A percentile compares a stretch with the other conserved stretches of the same genome.
Evolutionary conservation across 768 basidiomycete genomes (phyloP).

Genomic region (Kockovaella imperatae): DNA sequence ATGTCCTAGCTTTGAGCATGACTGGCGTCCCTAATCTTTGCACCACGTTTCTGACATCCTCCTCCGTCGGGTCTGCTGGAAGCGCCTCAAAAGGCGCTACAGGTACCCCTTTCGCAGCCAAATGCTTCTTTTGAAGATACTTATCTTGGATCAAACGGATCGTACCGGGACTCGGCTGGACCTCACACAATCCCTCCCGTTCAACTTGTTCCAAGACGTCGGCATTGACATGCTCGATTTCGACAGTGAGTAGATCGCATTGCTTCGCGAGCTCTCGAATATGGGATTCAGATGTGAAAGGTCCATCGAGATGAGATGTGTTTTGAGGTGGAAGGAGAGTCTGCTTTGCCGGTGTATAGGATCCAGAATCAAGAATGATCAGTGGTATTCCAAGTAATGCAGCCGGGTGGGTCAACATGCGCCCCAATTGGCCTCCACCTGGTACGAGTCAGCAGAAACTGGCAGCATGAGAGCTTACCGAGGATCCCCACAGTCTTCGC

Average conservation of each 20-base stretch:
- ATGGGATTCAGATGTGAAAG: constrained; percentile 69
- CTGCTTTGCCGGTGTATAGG: constrained; percentile 82
- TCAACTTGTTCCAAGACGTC: constrained; percentile 54
- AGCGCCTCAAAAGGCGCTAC: constrained; percentile 59
- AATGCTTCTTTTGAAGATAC: constrained; percentile 58
- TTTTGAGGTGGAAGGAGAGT: constrained; percentile 52
- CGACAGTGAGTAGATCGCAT: constrained; percentile 83
- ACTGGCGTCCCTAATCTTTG: constrained; percentile 67
- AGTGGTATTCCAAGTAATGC: constrained; percentile 76
- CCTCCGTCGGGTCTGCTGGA: constrained; percentile 51
- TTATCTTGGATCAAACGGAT: constrained; percentile 77
- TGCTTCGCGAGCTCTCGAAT: constrained; percentile 70
- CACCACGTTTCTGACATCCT: constrained; percentile 49
- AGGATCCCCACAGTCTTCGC: constrained; percentile 44
- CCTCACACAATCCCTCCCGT: constrained; percentile 46
- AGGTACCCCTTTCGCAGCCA: constrained; percentile 51
- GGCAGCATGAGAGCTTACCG: constrained; percentile 15
- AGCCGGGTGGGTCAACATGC: constrained; percentile 89
- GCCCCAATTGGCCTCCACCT: constrained; percentile 96
- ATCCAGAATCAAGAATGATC: constrained; percentile 74
- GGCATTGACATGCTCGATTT: constrained; percentile 93
- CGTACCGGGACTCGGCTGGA: constrained; percentile 69
- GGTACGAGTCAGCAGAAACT: not conserved
- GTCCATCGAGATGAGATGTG: constrained; percentile 68
- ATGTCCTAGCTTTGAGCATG: constrained; percentile 91